phyloP scores from a whole-genome alignment of 768 basidiomycete species.

The Boletus fagicola region DNA sequence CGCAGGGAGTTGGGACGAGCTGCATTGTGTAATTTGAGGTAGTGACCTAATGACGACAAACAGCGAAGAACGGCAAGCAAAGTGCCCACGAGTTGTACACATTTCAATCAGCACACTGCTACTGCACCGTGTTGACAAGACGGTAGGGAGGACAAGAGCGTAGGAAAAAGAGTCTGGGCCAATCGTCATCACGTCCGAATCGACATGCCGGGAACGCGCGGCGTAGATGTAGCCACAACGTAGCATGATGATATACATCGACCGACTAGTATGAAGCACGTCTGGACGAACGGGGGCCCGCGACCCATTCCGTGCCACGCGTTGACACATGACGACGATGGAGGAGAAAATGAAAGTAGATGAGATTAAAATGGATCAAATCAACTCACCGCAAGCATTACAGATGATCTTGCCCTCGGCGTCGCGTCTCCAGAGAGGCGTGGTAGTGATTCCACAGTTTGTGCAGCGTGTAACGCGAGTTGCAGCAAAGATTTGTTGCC shows the following conservation, averaged over 20 bases:
- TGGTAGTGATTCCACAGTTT: too few species aligned
- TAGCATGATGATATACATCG: constrained; percentile 35
- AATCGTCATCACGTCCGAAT: constrained; percentile 35
- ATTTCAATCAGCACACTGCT: constrained; percentile 40
- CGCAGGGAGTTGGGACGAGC: constrained; percentile 66
- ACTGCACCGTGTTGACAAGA: constrained; percentile 36
- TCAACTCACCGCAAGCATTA: constrained; percentile 83
- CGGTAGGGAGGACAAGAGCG: constrained; percentile 32
- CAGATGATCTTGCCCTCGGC: too few species aligned
- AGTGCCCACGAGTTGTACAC: constrained; percentile 38
- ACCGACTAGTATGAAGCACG: constrained; percentile 29
- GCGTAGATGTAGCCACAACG: constrained; percentile 31
- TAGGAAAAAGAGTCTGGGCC: constrained; percentile 33
- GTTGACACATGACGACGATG: constrained; percentile 40
- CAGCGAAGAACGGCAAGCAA: constrained; percentile 33
- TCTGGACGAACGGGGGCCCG: constrained; percentile 31
- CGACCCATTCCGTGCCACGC: constrained; percentile 32
- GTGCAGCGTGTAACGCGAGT: too few species aligned
- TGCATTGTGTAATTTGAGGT: constrained; percentile 79
- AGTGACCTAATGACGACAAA: constrained; percentile 59
- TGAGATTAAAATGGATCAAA: constrained; percentile 33
- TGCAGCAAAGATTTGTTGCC: too few species aligned
- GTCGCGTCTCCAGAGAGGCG: too few species aligned
- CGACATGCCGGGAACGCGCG: constrained; percentile 38
- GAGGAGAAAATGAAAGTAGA: constrained; percentile 34